Percentiles rank a stretch among this genome's conserved stretches.
These are phyloP conservation scores for Paramyrothecium roridum DNA, from an alignment of 2,329 filamentous ascomycete species.

Conservation along the genomic window DNA sequence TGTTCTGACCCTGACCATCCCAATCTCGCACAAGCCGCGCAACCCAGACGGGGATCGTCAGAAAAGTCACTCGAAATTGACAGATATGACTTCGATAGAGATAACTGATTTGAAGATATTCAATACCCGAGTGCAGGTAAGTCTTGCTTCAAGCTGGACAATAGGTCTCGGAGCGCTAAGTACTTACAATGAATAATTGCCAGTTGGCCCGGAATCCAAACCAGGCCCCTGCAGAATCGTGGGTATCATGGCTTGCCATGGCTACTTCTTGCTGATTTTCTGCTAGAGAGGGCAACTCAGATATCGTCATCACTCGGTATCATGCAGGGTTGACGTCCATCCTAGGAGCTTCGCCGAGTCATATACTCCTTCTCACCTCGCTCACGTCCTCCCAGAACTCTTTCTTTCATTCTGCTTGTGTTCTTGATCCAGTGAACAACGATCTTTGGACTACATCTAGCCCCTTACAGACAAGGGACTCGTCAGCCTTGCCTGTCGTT, in stretches of 20 bases:
- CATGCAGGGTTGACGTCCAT: not conserved
- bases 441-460: not conserved
- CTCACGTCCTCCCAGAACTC: not conserved
- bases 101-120: not conserved
- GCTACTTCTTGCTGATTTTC: no score
- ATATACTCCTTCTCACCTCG: not conserved
- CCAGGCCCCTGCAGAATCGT: not conserved
- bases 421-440: not conserved
- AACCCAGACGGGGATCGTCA: no score
- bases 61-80: not conserved
- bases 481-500: not conserved
- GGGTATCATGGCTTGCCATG: not conserved
- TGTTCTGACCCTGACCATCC: no score
- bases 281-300: not conserved
- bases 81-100: not conserved
- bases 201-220: not conserved
- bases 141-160: not conserved
- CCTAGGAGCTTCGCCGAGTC: not conserved
- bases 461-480: not conserved
- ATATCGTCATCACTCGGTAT: not conserved
- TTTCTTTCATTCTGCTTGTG: not conserved
- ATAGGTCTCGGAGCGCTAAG: not conserved
- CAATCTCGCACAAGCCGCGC: no score
- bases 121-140: not conserved
- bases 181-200: not conserved